These are phyloP conservation scores for Gossypium gossypioides DNA, from an alignment of 441 rosid species.

Conservation along the genomic window DNA sequence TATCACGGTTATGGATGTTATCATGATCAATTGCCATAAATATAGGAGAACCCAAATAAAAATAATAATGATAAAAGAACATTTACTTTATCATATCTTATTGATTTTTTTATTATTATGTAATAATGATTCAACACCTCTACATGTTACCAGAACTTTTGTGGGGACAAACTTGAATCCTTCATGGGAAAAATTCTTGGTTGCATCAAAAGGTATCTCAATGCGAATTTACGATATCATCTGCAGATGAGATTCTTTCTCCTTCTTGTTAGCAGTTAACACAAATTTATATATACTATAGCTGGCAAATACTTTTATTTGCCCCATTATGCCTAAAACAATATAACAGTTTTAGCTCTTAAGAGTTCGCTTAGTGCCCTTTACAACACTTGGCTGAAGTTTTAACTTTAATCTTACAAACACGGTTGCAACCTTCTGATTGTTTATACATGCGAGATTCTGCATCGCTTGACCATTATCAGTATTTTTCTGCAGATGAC, in stretches of 20 bases:
- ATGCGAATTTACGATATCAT: neutral
- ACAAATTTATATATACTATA: neutral
- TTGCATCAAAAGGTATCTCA: constrained; percentile 59
- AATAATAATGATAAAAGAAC: neutral
- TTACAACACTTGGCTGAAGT: neutral
- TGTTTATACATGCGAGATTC: neutral
- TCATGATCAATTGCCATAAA: neutral
- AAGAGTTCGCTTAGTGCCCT: neutral
- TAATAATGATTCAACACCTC: constrained; percentile 15
- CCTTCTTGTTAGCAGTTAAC: neutral
- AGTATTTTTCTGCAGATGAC: constrained; percentile 39
- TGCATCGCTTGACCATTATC: neutral
- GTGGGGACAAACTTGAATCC: constrained; percentile 85
- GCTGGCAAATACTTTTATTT: neutral
- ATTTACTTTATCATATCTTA: neutral
- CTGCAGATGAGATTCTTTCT: neutral
- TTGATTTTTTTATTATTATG: neutral
- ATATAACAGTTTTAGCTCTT: neutral
- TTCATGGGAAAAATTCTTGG: constrained; percentile 67
- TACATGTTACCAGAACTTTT: constrained; percentile 59
- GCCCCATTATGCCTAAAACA: neutral
- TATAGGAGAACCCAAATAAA: neutral
- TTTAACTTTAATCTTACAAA: neutral
- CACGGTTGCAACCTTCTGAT: neutral
- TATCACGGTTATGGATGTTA: neutral